Conservation (phyloP, 202 grass and related monocot species). For the Brachypodium distachyon region DNA sequence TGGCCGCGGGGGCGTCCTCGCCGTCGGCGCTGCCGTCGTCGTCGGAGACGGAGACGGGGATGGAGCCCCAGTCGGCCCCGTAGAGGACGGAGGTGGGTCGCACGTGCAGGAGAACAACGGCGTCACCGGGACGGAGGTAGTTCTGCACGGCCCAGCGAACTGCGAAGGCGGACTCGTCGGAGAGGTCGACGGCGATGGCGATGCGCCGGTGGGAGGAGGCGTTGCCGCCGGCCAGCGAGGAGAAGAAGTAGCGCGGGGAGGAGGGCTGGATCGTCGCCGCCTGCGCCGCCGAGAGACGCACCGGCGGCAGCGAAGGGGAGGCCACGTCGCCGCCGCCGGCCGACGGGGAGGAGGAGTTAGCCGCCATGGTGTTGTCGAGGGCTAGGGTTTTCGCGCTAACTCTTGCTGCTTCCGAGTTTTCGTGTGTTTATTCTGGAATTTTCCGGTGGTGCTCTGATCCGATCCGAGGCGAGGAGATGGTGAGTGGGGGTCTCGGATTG, state of each 20-base stretch:
- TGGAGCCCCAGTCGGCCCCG: conserved; percentile 89
- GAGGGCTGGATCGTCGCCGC: conserved; percentile 39
- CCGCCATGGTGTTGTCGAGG: conserved; percentile 25
- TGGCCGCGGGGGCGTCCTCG: neutral
- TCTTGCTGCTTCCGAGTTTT: neutral
- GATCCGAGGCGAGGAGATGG: conserved; percentile 9
- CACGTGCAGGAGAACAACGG: conserved; percentile 74
- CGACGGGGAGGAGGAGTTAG: conserved; percentile 18
- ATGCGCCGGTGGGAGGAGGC: conserved; percentile 56
- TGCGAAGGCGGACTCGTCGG: conserved; percentile 78
- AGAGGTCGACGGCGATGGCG: conserved; percentile 81
- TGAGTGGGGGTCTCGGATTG: conserved; percentile 10
- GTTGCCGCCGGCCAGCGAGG: conserved; percentile 33
- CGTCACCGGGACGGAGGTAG: conserved; percentile 83
- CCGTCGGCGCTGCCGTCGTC: conserved; percentile 8
- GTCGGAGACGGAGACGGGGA: conserved; percentile 43
- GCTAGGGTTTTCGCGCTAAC: conserved; percentile 23
- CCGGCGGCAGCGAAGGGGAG: conserved; percentile 13
- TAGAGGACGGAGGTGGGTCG: conserved; percentile 68
- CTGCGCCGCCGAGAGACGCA: conserved; percentile 25
- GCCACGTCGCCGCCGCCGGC: conserved; percentile 14
- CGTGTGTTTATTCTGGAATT: neutral
- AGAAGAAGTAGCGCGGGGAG: conserved; percentile 57
- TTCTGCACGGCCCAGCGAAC: conserved; percentile 77
- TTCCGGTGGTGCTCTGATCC: neutral